Evolutionary conservation across 2,329 filamentous ascomycete species (phyloP).

Genomic region (Talaromyces islandicus): DNA sequence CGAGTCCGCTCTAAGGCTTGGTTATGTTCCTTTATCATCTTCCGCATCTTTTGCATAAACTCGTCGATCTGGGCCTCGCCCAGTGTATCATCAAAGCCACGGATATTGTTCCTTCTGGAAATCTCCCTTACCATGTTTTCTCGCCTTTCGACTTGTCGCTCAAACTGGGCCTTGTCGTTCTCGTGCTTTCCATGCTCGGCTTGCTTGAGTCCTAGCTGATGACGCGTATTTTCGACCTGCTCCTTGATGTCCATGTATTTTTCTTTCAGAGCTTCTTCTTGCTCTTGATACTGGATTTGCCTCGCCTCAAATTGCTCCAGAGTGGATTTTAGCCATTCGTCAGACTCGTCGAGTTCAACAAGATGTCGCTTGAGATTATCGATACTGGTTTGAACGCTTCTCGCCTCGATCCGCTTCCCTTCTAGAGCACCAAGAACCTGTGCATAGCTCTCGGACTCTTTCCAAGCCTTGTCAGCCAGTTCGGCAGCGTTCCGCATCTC

Average conservation of each 20-base stretch:
- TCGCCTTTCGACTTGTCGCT: constrained; percentile 68
- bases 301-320: constrained; percentile 73
- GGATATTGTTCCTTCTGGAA: constrained; percentile 69
- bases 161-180: constrained; percentile 81
- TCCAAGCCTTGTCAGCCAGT: constrained; percentile 60
- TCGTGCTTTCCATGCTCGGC: constrained; percentile 63
- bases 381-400: constrained; percentile 64
- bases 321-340: constrained; percentile 65
- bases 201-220: constrained; percentile 33
- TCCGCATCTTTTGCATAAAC: constrained; percentile 73
- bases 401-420: constrained; percentile 68
- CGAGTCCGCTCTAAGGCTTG: constrained; percentile 69
- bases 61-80: constrained; percentile 65
- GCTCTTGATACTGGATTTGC: constrained; percentile 58
- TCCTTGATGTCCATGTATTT: constrained; percentile 60
- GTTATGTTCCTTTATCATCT: constrained; percentile 70
- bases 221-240: constrained; percentile 43
- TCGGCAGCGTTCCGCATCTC: constrained; percentile 38
- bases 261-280: constrained; percentile 57
- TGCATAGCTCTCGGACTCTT: constrained; percentile 67
- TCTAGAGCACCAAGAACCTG: constrained; percentile 68
- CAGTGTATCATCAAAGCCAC: constrained; percentile 75
- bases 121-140: constrained; percentile 70
- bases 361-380: constrained; percentile 65
- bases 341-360: constrained; percentile 70